These are phyloP conservation scores for Massarina eburnea DNA, from an alignment of 2,329 filamentous ascomycete species.

Conservation along the genomic window DNA sequence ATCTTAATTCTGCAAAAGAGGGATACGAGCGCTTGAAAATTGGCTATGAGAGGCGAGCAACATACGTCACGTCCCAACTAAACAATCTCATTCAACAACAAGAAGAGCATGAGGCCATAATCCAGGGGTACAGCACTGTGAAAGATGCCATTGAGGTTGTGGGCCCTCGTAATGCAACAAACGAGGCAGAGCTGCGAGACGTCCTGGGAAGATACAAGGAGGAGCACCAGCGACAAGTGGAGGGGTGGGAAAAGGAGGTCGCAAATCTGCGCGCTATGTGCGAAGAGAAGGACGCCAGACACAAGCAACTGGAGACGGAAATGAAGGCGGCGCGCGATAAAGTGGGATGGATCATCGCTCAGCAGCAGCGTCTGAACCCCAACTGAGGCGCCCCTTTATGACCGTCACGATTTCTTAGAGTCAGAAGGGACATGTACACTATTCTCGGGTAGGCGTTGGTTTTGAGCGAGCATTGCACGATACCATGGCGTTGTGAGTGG, in stretches of 20 bases:
- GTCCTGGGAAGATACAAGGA: slow-evolving; percentile 67
- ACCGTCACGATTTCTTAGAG: slow-evolving; percentile 9
- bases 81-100: slow-evolving; percentile 32
- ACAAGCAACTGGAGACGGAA: slow-evolving; percentile 36
- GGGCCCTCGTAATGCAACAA: slow-evolving; percentile 59
- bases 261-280: slow-evolving; percentile 58
- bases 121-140: slow-evolving; percentile 63
- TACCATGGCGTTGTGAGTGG: background rate
- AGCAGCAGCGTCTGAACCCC: slow-evolving; percentile 25
- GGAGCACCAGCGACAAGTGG: slow-evolving; percentile 63
- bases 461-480: slow-evolving; percentile 8
- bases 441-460: slow-evolving; percentile 6
- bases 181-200: slow-evolving; percentile 63
- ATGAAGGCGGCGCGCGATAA: background rate
- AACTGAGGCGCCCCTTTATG: slow-evolving; percentile 6
- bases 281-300: slow-evolving; percentile 60
- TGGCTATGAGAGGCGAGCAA: slow-evolving; percentile 44
- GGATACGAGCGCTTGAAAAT: slow-evolving; percentile 70
- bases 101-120: slow-evolving; percentile 35
- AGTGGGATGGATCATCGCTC: slow-evolving; percentile 61
- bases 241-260: slow-evolving; percentile 61
- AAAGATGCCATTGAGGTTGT: slow-evolving; percentile 74
- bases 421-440: slow-evolving; percentile 9
- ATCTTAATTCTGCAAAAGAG: slow-evolving; percentile 68
- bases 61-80: slow-evolving; percentile 55